Evolutionary conservation across 176 grass and related monocot genomes (phyloP).

Genomic region (Hsuehochloa calcarea): DNA sequence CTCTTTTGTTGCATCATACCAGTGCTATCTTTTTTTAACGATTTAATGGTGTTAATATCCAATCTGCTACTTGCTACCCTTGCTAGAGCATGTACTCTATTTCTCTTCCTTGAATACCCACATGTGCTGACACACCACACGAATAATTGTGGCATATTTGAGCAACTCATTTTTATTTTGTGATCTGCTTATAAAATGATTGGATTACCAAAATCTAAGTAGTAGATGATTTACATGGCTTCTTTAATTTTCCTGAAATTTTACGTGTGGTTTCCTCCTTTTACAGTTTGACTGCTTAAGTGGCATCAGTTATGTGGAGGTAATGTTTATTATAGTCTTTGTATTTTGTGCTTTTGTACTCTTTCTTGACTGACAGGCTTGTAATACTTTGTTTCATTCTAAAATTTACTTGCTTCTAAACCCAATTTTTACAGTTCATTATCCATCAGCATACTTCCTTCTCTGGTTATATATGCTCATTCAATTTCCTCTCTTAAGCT

Average conservation of each 20-base stretch:
- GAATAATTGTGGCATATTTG: not conserved
- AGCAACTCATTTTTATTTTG: not conserved
- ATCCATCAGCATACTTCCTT: not conserved
- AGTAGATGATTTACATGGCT: not conserved
- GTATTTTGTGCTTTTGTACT: not conserved
- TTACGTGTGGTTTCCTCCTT: constrained; percentile 24
- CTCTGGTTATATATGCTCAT: not conserved
- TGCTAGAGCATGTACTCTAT: not conserved
- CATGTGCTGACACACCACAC: not conserved
- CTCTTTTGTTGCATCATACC: not conserved
- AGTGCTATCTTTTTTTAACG: not conserved
- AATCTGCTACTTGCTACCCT: not conserved
- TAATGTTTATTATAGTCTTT: constrained; percentile 36
- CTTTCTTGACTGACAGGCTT: not conserved
- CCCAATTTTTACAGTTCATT: not conserved
- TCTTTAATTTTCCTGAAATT: constrained; percentile 14
- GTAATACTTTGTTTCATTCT: not conserved
- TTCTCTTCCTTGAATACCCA: not conserved
- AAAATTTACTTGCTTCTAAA: not conserved
- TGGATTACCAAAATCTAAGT: not conserved
- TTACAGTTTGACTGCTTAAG: constrained; percentile 75
- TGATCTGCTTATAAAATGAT: not conserved
- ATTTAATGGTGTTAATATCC: not conserved
- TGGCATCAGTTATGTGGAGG: constrained; percentile 75
- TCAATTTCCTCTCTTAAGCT: not conserved